Conservation (phyloP, 495 filamentous ascomycete species). For the Stereocaulon alpinum region DNA sequence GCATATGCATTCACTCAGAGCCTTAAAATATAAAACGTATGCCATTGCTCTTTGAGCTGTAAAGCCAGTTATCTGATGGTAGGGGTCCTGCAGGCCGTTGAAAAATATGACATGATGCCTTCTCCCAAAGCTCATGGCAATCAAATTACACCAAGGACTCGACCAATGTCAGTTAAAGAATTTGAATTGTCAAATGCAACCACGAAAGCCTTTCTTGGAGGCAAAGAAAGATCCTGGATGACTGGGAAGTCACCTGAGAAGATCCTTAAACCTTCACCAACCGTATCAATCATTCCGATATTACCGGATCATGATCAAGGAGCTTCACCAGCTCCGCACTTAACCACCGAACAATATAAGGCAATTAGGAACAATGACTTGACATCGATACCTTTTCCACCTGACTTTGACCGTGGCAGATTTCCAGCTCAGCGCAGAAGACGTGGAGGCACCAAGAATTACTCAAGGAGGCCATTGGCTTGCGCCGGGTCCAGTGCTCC, state of each 20-base stretch:
- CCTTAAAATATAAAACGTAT: background rate
- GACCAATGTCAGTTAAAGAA: slow-evolving; percentile 22
- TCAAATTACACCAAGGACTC: background rate
- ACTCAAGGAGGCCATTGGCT: background rate
- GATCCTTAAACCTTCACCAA: background rate
- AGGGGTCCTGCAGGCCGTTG: background rate
- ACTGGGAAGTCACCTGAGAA: slow-evolving; percentile 12
- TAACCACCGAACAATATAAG: background rate
- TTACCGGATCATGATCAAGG: background rate
- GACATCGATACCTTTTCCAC: background rate
- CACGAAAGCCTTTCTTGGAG: slow-evolving; percentile 53
- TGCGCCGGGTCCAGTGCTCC: background rate
- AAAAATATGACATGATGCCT: background rate
- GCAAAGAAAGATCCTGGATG: slow-evolving; percentile 62
- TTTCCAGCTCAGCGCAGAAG: slow-evolving; percentile 1
- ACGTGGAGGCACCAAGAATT: background rate
- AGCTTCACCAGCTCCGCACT: background rate
- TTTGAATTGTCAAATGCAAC: slow-evolving; percentile 62
- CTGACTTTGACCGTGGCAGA: slow-evolving; percentile 7
- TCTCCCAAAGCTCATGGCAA: background rate
- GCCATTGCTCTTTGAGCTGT: background rate
- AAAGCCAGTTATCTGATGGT: background rate
- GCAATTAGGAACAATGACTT: background rate
- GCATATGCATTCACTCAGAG: background rate
- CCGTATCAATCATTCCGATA: background rate